Conservation (phyloP, 768 basidiomycete genomes). For the Amanita pallidorosea region DNA sequence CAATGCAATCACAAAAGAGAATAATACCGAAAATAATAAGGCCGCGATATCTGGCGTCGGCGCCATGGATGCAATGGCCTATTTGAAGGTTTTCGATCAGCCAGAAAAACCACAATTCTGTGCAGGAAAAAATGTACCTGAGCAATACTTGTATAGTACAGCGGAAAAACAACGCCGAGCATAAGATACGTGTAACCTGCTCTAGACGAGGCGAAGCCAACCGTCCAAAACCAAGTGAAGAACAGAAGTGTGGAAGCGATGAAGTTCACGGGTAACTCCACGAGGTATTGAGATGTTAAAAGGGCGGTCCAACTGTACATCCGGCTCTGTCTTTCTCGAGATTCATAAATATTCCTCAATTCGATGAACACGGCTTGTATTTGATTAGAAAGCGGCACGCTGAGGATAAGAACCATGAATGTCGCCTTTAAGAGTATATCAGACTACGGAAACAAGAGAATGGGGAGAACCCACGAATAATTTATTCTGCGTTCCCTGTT, state of each 20-base stretch:
- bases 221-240: conserved; percentile 63
- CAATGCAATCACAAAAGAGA: conserved; percentile 50
- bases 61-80: conserved; percentile 47
- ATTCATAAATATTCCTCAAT: conserved; percentile 52
- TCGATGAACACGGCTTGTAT: conserved; percentile 51
- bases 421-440: conserved; percentile 25
- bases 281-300: conserved; percentile 40
- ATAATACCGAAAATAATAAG: conserved; percentile 39
- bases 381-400: conserved; percentile 49
- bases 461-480: conserved; percentile 37
- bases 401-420: conserved; percentile 44
- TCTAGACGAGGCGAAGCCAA: conserved; percentile 42
- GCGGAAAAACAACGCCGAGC: conserved; percentile 40
- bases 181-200: conserved; percentile 53
- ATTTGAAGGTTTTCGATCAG: conserved; percentile 9
- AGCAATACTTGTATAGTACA: conserved; percentile 51
- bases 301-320: conserved; percentile 61
- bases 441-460: conserved; percentile 8
- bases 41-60: conserved; percentile 46
- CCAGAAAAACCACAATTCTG: neutral
- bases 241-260: conserved; percentile 47
- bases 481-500: conserved; percentile 55
- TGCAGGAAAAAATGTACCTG: conserved; percentile 24
- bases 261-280: conserved; percentile 55
- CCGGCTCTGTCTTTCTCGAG: conserved; percentile 54